Evolutionary conservation across 1,284 basidiomycete genomes (phyloP), one percentile per base, ranked within the genome.

Genomic region (Hypsizygus ulmarius): DNA sequence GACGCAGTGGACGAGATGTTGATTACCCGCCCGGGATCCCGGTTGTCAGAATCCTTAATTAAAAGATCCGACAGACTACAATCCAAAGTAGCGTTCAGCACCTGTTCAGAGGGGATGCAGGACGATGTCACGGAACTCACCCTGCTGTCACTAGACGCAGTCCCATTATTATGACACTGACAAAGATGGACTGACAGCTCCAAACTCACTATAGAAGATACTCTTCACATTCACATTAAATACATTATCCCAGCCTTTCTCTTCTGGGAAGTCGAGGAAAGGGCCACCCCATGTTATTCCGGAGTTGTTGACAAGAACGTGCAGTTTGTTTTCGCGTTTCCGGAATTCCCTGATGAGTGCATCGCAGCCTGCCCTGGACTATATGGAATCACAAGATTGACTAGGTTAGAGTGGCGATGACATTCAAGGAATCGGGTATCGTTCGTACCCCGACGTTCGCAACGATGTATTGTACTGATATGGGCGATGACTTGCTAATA

Each of bases 241-340:
- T 29, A 92, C 71, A 29, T 84, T 82, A 59, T 94, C 90, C 92
- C 92, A 94, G 1, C 92, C 91, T 52, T 80, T 82, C 52, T 79
- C 78, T 63, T 88, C 86, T 0, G 90, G 89, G 53, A 91, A 84
- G 58, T 87, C 76, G 16, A 80, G 71, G 62, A 79, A 87, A 1
- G 81, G 76, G 1, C 84, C 85, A 14, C 90, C 91, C 90, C 90
- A 93, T 8, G 87, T 81, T 15, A 82, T 79, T 7, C 87, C 88
- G 7, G 84, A 85, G 64, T 91, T 92, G 65, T 92, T 92, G 39
- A 92, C 79, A 9, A 91, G 76, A 44, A 90, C 82, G 53, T 91
- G 86, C 2, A 95, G 70, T 51, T 84, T 86, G 34, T 64, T 67
- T 64, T 90, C 88, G 35, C 74, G 78, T 54, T 78, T 74, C 59